Percentiles rank a stretch among this genome's conserved stretches.
Evolutionary conservation across 139 green algal species (phyloP).

Genomic region (Auxenochlorella pyrenoidosa): DNA sequence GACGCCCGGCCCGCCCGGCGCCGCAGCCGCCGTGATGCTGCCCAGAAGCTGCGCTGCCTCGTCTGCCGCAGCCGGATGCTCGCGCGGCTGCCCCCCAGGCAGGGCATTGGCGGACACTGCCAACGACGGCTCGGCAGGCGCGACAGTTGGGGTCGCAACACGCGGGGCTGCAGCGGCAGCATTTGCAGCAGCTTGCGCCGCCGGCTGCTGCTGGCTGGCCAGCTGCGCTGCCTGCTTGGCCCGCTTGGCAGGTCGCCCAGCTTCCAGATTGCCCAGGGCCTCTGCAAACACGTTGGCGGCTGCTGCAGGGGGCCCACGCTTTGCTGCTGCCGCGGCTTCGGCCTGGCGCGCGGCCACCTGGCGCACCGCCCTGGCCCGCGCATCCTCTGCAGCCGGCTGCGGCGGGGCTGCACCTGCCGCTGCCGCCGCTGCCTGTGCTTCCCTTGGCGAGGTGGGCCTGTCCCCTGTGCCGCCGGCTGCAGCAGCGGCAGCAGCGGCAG

Average conservation of each 20-base stretch:
- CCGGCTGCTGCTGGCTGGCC: background rate
- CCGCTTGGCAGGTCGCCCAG: background rate
- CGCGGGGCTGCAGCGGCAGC: background rate
- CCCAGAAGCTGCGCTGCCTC: slow-evolving; percentile 31
- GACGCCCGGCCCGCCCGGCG: background rate
- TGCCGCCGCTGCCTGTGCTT: background rate
- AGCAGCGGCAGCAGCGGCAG: background rate
- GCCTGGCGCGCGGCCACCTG: slow-evolving; percentile 1
- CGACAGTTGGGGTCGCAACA: background rate
- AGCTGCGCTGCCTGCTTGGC: background rate
- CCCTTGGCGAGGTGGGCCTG: background rate
- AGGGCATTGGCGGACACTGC: slow-evolving; percentile 23
- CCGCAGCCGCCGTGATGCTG: background rate
- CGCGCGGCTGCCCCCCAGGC: background rate
- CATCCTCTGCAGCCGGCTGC: background rate
- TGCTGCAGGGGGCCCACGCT: background rate
- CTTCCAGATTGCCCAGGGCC: background rate
- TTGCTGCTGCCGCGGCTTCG: background rate
- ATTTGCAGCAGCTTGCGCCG: background rate
- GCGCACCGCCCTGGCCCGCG: background rate
- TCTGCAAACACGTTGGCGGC: background rate
- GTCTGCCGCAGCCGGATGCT: slow-evolving; percentile 30
- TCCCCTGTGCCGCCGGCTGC: background rate
- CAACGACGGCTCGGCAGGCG: background rate
- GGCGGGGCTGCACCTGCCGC: background rate